phyloP scores from a whole-genome alignment of 108 stramenopile species.

The Hondaea fermentalgiana region DNA sequence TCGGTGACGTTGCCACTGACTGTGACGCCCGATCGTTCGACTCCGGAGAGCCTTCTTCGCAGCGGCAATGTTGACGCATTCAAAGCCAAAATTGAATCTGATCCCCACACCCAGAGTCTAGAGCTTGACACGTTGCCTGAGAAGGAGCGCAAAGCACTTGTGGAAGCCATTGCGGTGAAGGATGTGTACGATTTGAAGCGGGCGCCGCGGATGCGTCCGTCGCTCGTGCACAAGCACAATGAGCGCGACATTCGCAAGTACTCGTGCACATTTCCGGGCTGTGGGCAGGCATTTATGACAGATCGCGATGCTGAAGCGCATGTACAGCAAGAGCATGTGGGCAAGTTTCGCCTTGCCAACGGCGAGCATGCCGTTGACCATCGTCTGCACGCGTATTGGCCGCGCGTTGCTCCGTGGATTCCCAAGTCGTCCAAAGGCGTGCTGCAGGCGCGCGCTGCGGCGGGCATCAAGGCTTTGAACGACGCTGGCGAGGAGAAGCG shows the following conservation, averaged over 20 bases:
- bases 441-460: not conserved
- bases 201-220: not conserved
- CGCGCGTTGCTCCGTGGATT: not conserved
- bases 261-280: not conserved
- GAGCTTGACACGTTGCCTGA: not conserved
- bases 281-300: not conserved
- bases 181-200: not conserved
- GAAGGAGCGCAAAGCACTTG: not conserved
- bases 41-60: not conserved
- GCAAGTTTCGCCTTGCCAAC: not conserved
- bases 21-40: no score
- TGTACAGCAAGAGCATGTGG: not conserved
- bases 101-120: not conserved
- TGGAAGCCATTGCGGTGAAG: not conserved
- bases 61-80: not conserved
- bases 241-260: not conserved
- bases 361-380: not conserved
- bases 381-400: not conserved
- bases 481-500: not conserved
- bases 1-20: no score
- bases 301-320: not conserved
- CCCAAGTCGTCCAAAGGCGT: no score
- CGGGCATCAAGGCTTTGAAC: not conserved
- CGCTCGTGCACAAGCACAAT: not conserved
- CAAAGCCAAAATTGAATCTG: not conserved